Percentiles rank a stretch among this genome's conserved stretches.
These are phyloP conservation scores for Martensiomyces pterosporus DNA, from an alignment of 192 early-diverging fungal genomes.

Conservation along the genomic window DNA sequence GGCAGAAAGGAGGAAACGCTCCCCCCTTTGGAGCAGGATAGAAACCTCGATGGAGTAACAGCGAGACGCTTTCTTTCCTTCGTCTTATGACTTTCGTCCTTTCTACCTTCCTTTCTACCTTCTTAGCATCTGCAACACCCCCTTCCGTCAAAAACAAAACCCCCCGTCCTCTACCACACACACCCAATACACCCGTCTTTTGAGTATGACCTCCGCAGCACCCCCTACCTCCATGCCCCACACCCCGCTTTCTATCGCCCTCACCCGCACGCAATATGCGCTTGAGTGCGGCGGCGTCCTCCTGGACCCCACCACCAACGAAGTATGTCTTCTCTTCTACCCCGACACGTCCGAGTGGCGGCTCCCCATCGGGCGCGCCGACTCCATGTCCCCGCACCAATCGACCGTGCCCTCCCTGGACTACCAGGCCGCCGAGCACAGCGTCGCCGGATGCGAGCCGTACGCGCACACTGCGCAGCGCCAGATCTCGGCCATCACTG, in stretches of 20 bases:
- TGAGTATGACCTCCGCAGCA: too few species aligned
- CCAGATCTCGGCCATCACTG: constrained; percentile 36
- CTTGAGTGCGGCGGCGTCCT: constrained; percentile 43
- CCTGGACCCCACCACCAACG: constrained; percentile 39
- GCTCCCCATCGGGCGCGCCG: constrained; percentile 37
- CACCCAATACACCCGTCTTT: too few species aligned
- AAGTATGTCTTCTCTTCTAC: constrained; percentile 47
- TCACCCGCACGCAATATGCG: constrained; percentile 39
- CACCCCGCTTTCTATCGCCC: constrained; percentile 8
- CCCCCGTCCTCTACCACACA: too few species aligned
- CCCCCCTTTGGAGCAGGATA: too few species aligned
- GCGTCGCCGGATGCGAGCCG: constrained; percentile 41
- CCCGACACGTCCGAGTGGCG: constrained; percentile 49
- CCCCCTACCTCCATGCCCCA: background rate
- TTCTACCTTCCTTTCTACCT: too few species aligned
- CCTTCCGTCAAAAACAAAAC: too few species aligned
- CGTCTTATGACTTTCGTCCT: too few species aligned
- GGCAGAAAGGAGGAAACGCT: too few species aligned
- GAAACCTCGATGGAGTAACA: too few species aligned
- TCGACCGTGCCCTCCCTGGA: background rate
- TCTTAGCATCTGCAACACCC: too few species aligned
- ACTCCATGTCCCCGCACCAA: constrained; percentile 11
- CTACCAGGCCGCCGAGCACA: constrained; percentile 7
- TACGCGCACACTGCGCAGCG: constrained; percentile 34
- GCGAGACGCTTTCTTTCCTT: too few species aligned